Evolutionary conservation across 208 protist genomes (phyloP).

Genomic region (Strigomonas galati): DNA sequence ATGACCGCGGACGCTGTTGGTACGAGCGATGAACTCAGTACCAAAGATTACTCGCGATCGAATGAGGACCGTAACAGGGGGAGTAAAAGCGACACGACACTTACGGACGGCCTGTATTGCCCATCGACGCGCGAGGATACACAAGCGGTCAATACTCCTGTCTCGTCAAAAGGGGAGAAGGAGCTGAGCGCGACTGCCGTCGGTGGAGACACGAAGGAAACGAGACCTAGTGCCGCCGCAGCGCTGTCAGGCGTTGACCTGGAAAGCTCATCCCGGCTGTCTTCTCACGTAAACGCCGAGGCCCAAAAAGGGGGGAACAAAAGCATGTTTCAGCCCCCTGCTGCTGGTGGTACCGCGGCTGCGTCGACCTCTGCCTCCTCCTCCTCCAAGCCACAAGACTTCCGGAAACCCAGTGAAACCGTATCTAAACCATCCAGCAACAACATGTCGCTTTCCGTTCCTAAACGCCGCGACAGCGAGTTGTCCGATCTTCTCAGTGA

Average conservation of each 20-base stretch:
- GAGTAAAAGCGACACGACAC: neutral
- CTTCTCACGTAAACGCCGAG: no score
- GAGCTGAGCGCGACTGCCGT: neutral
- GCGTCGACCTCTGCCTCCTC: no score
- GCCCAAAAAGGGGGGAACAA: no score
- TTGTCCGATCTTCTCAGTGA: slow-evolving; percentile 3
- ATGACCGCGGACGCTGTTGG: neutral
- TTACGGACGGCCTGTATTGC: neutral
- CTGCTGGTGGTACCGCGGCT: no score
- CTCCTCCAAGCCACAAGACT: no score
- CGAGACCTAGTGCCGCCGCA: no score
- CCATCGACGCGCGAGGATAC: neutral
- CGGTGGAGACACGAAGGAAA: neutral
- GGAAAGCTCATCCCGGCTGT: no score
- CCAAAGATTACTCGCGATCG: neutral
- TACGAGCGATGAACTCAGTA: neutral
- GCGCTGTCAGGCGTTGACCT: no score
- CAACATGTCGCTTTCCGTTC: neutral
- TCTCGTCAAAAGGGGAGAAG: neutral
- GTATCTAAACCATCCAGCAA: no score
- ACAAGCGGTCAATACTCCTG: neutral
- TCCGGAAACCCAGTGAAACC: no score
- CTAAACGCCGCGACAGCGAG: neutral
- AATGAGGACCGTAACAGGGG: neutral
- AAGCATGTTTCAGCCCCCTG: no score